These are phyloP conservation scores for Calcarisporium arbuscula DNA, from an alignment of 2,329 filamentous ascomycete genomes.

Conservation along the genomic window DNA sequence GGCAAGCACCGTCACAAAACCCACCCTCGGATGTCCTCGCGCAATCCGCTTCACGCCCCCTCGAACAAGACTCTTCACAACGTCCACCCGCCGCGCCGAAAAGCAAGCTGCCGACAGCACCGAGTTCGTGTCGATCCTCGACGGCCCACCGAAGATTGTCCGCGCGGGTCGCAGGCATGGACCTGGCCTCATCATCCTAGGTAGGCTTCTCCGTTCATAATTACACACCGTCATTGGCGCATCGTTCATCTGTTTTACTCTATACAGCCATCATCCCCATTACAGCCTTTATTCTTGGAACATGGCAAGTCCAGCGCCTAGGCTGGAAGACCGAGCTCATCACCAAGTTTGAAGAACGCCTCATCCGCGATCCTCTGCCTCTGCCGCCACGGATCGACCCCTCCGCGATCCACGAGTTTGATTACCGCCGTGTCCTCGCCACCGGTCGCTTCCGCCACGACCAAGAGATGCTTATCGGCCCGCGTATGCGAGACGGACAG, in stretches of 20 bases:
- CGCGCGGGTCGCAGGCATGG: conserved; percentile 69
- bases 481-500: conserved; percentile 79
- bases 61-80: conserved; percentile 4
- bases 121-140: conserved; percentile 76
- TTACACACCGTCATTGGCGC: neutral
- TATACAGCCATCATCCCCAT: conserved; percentile 71
- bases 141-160: conserved; percentile 76
- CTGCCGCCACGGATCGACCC: conserved; percentile 80
- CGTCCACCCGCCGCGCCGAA: conserved; percentile 14
- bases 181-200: conserved; percentile 71
- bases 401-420: conserved; percentile 77
- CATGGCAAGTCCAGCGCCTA: conserved; percentile 91
- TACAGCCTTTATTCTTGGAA: conserved; percentile 83
- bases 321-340: conserved; percentile 92
- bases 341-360: conserved; percentile 84
- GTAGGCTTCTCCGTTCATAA: conserved; percentile 30
- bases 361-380: conserved; percentile 78
- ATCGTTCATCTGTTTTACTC: conserved; percentile 1
- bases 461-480: conserved; percentile 92
- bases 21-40: conserved; percentile 4
- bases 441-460: conserved; percentile 75
- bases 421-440: conserved; percentile 78
- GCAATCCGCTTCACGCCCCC: conserved; percentile 4
- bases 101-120: conserved; percentile 64
- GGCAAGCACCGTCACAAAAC: conserved; percentile 3